Evolutionary conservation across 352 stramenopile genomes (phyloP).

Genomic region (Pythium grandisporangium): DNA sequence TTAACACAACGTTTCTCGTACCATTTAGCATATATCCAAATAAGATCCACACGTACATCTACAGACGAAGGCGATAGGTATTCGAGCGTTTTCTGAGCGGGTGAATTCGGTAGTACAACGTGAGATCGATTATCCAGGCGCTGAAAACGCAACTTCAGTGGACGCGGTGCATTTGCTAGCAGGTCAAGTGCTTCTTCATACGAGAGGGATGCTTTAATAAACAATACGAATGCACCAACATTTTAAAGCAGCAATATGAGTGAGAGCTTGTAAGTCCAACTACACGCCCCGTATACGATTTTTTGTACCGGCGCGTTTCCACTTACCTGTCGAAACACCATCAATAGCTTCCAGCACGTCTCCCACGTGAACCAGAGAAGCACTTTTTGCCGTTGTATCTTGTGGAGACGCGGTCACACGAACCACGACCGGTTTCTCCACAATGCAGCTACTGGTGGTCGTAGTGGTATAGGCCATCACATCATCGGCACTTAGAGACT

Average conservation of each 20-base stretch:
- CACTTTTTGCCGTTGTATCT: no score
- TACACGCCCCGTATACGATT: no score
- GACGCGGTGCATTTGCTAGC: conserved; percentile 38
- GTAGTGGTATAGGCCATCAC: conserved; percentile 25
- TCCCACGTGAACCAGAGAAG: conserved; percentile 31
- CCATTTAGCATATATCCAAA: no score
- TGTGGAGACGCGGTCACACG: neutral
- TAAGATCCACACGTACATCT: conserved; percentile 16
- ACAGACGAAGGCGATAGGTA: conserved; percentile 24
- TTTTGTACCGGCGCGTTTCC: no score
- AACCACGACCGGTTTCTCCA: conserved; percentile 43
- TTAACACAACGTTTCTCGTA: neutral
- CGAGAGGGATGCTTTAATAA: conserved; percentile 35
- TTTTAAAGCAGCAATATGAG: no score
- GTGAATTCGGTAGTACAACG: neutral
- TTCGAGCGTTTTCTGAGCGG: no score
- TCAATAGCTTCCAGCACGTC: conserved; percentile 70
- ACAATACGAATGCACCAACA: neutral
- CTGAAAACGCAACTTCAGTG: conserved; percentile 59
- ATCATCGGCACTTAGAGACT: conserved; percentile 55
- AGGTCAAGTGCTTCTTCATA: conserved; percentile 47
- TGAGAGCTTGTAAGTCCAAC: no score
- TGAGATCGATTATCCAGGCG: conserved; percentile 12
- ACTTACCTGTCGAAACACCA: conserved; percentile 52
- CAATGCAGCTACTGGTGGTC: conserved; percentile 27